Percentiles rank a stretch among this genome's conserved stretches.
Evolutionary conservation across 441 rosid species (phyloP).

Genomic region (Bruguiera hainesii): DNA sequence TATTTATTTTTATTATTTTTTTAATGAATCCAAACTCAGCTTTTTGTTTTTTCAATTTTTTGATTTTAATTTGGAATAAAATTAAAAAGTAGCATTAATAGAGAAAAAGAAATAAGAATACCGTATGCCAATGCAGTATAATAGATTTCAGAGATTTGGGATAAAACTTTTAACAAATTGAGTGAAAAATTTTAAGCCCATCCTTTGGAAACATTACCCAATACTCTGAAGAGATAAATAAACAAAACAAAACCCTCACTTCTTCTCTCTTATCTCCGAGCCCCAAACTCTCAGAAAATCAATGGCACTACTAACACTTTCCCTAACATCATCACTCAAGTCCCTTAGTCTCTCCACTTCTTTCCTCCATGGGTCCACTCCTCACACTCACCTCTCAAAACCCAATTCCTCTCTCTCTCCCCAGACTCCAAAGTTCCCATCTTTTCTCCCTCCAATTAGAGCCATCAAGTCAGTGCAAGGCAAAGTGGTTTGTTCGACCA

Average conservation of each 20-base stretch:
- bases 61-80: too few relatives aligned
- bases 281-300: background rate
- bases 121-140: too few relatives aligned
- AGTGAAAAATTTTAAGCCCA: too few relatives aligned
- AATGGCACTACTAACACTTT: slow-evolving; percentile 24
- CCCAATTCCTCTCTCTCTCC: slow-evolving; percentile 10
- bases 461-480: slow-evolving; percentile 81
- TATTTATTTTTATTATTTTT: too few relatives aligned
- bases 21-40: too few relatives aligned
- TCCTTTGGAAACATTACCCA: too few relatives aligned
- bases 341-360: slow-evolving; percentile 51
- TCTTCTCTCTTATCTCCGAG: slow-evolving; percentile 10
- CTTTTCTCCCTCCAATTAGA: slow-evolving; percentile 45
- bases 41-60: too few relatives aligned
- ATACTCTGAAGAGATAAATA: background rate
- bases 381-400: slow-evolving; percentile 30
- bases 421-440: slow-evolving; percentile 6
- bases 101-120: too few relatives aligned
- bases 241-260: background rate
- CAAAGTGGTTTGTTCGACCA: slow-evolving; percentile 71
- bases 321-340: slow-evolving; percentile 45
- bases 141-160: too few relatives aligned
- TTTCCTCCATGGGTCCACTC: slow-evolving; percentile 50
- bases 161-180: too few relatives aligned
- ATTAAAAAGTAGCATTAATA: too few relatives aligned